A percentile compares a stretch with the other conserved stretches of the same genome.
Conservation (phyloP, 2,329 filamentous ascomycete species). For the Erysiphe neolycopersici region DNA sequence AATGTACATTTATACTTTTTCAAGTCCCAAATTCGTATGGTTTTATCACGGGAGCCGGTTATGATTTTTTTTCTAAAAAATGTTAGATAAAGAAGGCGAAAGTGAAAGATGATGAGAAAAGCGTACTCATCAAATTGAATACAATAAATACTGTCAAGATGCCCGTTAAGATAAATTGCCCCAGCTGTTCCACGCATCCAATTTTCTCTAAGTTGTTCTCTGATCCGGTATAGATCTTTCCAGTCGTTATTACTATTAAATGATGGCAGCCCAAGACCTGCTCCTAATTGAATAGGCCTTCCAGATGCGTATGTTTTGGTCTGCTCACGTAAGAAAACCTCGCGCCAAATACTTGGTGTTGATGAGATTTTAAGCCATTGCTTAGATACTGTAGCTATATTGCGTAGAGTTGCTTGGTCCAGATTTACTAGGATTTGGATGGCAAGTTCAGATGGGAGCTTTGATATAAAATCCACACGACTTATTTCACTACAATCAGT, state of each 20-base stretch:
- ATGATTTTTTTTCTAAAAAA: conserved; percentile 59
- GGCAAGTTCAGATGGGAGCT: conserved; percentile 29
- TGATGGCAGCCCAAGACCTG: conserved; percentile 28
- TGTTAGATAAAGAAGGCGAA: conserved; percentile 14
- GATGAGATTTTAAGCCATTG: conserved; percentile 21
- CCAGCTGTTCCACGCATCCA: conserved; percentile 60
- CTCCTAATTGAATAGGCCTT: conserved; percentile 23
- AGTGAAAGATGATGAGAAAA: background rate
- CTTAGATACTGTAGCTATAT: conserved; percentile 23
- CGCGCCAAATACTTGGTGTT: conserved; percentile 34
- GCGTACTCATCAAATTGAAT: conserved; percentile 87
- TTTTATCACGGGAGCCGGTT: conserved; percentile 83
- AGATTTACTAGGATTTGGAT: conserved; percentile 30
- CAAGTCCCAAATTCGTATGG: conserved; percentile 90
- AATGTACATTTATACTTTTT: conserved; percentile 63
- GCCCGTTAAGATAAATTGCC: conserved; percentile 73
- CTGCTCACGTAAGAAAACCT: conserved; percentile 34
- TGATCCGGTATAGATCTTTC: conserved; percentile 60
- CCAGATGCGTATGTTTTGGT: conserved; percentile 32
- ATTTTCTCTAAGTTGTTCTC: conserved; percentile 45
- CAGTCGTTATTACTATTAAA: conserved; percentile 43
- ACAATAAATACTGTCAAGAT: conserved; percentile 91
- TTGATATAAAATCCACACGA: conserved; percentile 29
- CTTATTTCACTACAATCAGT: conserved; percentile 15
- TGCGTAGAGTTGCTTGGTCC: conserved; percentile 24